phyloP scores from a whole-genome alignment of 192 early-diverging fungal genomes.

The Polychytrium aggregatum region DNA sequence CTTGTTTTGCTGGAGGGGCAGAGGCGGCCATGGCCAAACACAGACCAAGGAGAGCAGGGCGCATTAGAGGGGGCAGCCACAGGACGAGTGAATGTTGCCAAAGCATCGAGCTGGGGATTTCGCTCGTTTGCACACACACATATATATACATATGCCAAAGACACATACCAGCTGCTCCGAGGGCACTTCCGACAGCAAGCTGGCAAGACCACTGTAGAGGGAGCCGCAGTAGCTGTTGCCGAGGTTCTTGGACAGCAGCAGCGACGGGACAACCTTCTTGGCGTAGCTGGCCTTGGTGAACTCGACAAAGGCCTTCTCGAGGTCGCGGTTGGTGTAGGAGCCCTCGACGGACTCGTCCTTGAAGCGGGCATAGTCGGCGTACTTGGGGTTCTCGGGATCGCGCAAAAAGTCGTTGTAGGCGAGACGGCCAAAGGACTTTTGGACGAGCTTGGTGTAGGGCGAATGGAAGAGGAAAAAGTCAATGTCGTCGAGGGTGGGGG shows the following conservation, averaged over 20 bases:
- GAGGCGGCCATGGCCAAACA: background rate
- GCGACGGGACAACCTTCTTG: slow-evolving; percentile 63
- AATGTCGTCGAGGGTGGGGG: slow-evolving; percentile 40
- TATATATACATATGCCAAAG: too few species aligned
- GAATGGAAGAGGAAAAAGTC: slow-evolving; percentile 92
- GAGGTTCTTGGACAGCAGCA: slow-evolving; percentile 75
- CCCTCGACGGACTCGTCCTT: slow-evolving; percentile 47
- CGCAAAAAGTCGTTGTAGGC: slow-evolving; percentile 86
- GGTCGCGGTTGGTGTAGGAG: slow-evolving; percentile 73
- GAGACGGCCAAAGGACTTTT: slow-evolving; percentile 86
- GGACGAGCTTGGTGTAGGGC: slow-evolving; percentile 95
- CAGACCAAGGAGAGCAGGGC: too few species aligned
- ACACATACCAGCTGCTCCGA: slow-evolving; percentile 45
- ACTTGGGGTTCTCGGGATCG: slow-evolving; percentile 46
- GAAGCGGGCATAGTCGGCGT: slow-evolving; percentile 32
- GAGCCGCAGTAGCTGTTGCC: slow-evolving; percentile 90
- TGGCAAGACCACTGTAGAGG: slow-evolving; percentile 62
- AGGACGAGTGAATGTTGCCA: background rate
- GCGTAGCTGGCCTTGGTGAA: slow-evolving; percentile 64
- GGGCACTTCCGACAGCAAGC: slow-evolving; percentile 63
- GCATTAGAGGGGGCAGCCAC: background rate
- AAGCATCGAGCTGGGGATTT: too few species aligned
- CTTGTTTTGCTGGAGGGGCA: slow-evolving; percentile 56
- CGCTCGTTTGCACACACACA: too few species aligned
- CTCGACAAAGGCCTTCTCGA: slow-evolving; percentile 85